phyloP scores from a whole-genome alignment of 306 rosid genomes.

The Cucumis sativus region DNA sequence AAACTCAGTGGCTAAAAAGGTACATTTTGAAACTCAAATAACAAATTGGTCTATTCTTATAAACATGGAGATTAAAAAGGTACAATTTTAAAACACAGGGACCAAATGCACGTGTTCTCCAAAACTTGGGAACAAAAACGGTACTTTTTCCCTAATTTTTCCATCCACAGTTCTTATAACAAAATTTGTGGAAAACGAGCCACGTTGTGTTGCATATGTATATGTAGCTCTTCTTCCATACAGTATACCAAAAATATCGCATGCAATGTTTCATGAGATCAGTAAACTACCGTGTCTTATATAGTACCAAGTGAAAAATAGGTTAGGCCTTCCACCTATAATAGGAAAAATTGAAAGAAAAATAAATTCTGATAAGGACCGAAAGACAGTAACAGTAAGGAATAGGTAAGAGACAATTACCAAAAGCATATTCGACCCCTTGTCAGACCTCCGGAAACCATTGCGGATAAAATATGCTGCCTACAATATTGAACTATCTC shows the following conservation, averaged over 20 bases:
- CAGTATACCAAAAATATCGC: background rate
- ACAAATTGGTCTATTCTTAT: no score
- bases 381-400: background rate
- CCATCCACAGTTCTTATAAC: background rate
- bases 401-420: constrained; percentile 23
- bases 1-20: no score
- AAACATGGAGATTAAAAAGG: no score
- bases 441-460: constrained; percentile 70
- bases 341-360: background rate
- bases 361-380: background rate
- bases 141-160: background rate
- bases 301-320: background rate
- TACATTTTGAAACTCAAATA: no score
- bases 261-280: background rate
- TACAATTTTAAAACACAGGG: no score
- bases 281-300: background rate
- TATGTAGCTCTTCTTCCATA: background rate
- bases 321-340: background rate
- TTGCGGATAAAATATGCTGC: constrained; percentile 62
- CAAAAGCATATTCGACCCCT: constrained; percentile 83
- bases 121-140: no score
- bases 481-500: constrained; percentile 31
- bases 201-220: no score
- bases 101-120: no score
- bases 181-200: background rate